These are phyloP conservation scores for Trichophyton benhamiae DNA, from an alignment of 2,329 filamentous ascomycete genomes.

Conservation along the genomic window DNA sequence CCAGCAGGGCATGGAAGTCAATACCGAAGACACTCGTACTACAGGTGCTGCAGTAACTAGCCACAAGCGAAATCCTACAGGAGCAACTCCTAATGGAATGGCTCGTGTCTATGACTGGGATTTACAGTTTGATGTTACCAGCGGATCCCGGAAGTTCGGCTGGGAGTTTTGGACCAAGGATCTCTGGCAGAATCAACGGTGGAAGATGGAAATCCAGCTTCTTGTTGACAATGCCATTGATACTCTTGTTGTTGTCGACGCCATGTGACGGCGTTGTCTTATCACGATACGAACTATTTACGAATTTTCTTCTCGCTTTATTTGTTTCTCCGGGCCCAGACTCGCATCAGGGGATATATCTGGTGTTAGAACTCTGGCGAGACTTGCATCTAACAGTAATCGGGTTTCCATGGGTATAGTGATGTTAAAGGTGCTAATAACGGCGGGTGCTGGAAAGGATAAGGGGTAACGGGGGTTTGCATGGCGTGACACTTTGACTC, in stretches of 20 bases:
- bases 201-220: conserved; percentile 31
- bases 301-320: conserved; percentile 1
- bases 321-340: neutral
- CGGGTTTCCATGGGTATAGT: neutral
- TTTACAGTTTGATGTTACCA: conserved; percentile 14
- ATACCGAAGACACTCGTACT: neutral
- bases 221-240: conserved; percentile 32
- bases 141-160: conserved; percentile 11
- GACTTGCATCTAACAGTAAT: neutral
- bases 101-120: conserved; percentile 17
- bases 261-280: neutral
- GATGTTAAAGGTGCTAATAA: neutral
- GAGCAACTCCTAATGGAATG: neutral
- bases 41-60: neutral
- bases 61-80: neutral
- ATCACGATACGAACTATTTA: neutral
- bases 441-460: neutral
- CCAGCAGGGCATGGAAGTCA: conserved; percentile 40
- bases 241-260: conserved; percentile 25
- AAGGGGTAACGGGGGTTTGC: neutral
- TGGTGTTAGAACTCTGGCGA: neutral
- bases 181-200: conserved; percentile 29
- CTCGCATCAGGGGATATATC: neutral
- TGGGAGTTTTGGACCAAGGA: conserved; percentile 27
- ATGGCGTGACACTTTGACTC: neutral